A percentile compares a stretch with the other conserved stretches of the same genome.
Evolutionary conservation across 2,329 filamentous ascomycete species (phyloP).

Genomic region (Thermoascus crustaceus): DNA sequence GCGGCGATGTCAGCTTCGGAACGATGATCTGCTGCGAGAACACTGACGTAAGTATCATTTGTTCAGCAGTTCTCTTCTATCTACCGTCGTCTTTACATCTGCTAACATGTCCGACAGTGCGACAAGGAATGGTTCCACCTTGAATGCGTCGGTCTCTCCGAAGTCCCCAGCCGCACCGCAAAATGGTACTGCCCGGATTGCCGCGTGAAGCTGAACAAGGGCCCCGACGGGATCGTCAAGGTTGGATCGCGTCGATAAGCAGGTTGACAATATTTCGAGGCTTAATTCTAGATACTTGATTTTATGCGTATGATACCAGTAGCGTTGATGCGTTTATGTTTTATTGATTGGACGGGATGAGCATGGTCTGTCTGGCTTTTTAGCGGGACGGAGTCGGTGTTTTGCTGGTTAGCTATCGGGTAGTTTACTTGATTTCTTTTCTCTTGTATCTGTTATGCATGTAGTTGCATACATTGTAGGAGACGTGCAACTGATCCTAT

Average conservation of each 20-base stretch:
- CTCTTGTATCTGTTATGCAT: no score
- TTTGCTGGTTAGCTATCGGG: no score
- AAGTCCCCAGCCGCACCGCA: slow-evolving; percentile 50
- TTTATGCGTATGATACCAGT: no score
- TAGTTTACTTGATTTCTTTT: no score
- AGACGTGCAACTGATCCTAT: no score
- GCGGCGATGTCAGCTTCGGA: slow-evolving; percentile 56
- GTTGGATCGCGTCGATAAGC: slow-evolving; percentile 22
- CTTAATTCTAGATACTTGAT: no score
- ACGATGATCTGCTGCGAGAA: slow-evolving; percentile 61
- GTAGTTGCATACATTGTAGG: no score
- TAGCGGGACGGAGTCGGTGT: no score
- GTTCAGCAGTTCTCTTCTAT: slow-evolving; percentile 5
- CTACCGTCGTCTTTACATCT: neutral
- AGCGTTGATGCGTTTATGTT: no score
- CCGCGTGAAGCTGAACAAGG: slow-evolving; percentile 41
- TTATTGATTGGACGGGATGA: no score
- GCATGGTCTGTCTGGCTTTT: no score
- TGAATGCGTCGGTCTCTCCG: slow-evolving; percentile 50
- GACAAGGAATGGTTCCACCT: slow-evolving; percentile 62
- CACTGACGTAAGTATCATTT: slow-evolving; percentile 40
- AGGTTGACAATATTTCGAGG: no score
- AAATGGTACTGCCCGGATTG: slow-evolving; percentile 63
- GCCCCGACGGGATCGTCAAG: slow-evolving; percentile 33
- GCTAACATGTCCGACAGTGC: slow-evolving; percentile 39